These are phyloP conservation scores for Vavraia culicis DNA, from an alignment of 371 early-diverging fungal genomes.

Conservation along the genomic window DNA sequence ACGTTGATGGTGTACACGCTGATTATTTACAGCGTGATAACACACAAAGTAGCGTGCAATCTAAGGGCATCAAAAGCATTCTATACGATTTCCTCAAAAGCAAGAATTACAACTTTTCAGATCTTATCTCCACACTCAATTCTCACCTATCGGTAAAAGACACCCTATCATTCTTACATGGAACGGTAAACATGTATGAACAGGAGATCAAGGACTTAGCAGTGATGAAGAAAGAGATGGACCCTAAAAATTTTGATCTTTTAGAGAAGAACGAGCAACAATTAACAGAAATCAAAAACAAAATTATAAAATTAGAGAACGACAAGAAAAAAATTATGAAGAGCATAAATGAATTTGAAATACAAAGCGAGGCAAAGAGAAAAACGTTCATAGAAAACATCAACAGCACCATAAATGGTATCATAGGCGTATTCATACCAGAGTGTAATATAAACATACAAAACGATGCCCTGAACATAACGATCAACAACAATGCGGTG, in stretches of 20 bases:
- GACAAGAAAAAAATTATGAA: constrained; percentile 39
- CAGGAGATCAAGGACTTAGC: no score
- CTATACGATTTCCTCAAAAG: no score
- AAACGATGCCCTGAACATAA: constrained; percentile 55
- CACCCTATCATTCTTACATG: no score
- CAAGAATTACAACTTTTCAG: no score
- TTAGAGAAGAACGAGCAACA: constrained; percentile 41
- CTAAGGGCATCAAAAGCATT: no score
- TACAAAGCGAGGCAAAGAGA: constrained; percentile 22
- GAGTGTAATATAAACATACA: constrained; percentile 17
- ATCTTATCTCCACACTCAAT: no score
- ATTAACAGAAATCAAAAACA: constrained; percentile 33
- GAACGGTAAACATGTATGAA: no score
- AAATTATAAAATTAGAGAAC: constrained; percentile 38
- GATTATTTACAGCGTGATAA: no score
- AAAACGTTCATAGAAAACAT: constrained; percentile 42
- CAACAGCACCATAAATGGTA: constrained; percentile 26
- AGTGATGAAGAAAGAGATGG: constrained; percentile 20
- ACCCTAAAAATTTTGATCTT: constrained; percentile 42
- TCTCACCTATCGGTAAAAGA: no score
- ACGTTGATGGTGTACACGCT: no score
- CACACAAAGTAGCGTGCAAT: no score
- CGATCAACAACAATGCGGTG: constrained; percentile 86
- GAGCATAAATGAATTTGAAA: constrained; percentile 29
- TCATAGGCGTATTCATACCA: constrained; percentile 33